Base-by-base conservation (phyloP, 129 eudicot genomes). In the Logfia minima region DNA sequence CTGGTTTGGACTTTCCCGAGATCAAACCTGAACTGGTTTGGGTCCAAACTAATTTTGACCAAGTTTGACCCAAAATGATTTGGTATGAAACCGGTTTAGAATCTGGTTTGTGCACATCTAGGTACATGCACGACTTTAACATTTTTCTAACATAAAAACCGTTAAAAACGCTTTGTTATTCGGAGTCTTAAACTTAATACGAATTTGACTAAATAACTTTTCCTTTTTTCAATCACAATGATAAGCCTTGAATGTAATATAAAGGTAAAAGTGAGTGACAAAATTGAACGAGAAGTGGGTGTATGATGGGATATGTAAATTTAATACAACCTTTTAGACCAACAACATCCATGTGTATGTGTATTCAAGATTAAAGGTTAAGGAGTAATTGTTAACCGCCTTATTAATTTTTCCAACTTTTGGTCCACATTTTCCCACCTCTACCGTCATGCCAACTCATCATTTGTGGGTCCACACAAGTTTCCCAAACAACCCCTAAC, bases 341-440 rank as follows among this genome's bases (percentile, higher is more conserved):
- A 65, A 66, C 61, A 66, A n/a, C 68, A 48, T 74, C 68, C 51
- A 55, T 73, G 24, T 24, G 24, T 24, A 24, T 1, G 79, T 66
- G 84, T 80, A 17, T 31, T 73, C 70, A 74, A 74, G 73, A 66
- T 66, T 35, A 66, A 55, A 80, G 75, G 69, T 56, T 39, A 37
- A 23, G 62, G 52, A 74, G 70, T 80, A 73, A 66, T 73, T 41
- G 79, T 80, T 80, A 80, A 80, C 84, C 39, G 79, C 55, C 84
- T 74, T 75, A 80, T 80, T 24, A 74, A 73, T 24, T 80, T 24
- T 68, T 68, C n/a, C 13, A 35, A 26, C 5, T 24, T 52, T 63
- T 11, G 81, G 69, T 77, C 75, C 81, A 56, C 41, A 37, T 58
- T 45, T 68, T 41, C 26, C 62, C 43, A 71, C 69, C 69, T 24